Percentiles rank a stretch among this genome's conserved stretches.
Evolutionary conservation across 441 rosid species (phyloP).

Genomic region (Erysimum cheiri): DNA sequence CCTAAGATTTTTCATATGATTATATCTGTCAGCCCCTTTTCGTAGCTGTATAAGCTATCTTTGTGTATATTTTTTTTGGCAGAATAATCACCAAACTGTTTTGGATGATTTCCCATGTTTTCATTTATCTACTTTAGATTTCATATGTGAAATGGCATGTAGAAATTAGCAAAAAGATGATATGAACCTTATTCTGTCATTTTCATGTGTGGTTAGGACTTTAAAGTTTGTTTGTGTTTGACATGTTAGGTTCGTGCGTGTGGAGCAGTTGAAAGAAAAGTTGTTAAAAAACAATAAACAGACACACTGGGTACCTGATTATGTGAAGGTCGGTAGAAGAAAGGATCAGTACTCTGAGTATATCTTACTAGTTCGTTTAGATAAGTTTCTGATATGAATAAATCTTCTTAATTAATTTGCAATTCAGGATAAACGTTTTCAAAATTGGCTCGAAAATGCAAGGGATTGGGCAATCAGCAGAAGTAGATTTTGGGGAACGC

Average conservation of each 20-base stretch:
- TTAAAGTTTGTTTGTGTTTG: constrained; percentile 23
- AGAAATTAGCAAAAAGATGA: constrained; percentile 13
- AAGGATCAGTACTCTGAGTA: constrained; percentile 1
- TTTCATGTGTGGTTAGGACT: constrained; percentile 28
- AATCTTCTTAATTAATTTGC: constrained; percentile 30
- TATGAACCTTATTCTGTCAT: constrained; percentile 16
- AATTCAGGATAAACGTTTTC: constrained; percentile 92
- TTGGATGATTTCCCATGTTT: constrained; percentile 14
- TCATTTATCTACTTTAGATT: constrained; percentile 11
- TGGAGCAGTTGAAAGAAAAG: constrained; percentile 80
- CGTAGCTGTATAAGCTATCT: constrained; percentile 1
- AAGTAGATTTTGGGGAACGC: constrained; percentile 99
- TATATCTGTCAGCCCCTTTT: constrained; percentile 1
- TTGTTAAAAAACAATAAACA: constrained; percentile 85
- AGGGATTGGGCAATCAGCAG: constrained; percentile 99
- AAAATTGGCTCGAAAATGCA: constrained; percentile 99
- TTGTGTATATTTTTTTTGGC: constrained; percentile 11
- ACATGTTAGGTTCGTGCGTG: constrained; percentile 85
- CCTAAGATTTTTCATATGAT: background rate
- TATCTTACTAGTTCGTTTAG: constrained; percentile 21
- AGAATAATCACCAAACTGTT: constrained; percentile 1
- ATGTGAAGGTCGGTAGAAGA: constrained; percentile 78
- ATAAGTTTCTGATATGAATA: constrained; percentile 15
- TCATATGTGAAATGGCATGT: background rate
- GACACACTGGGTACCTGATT: constrained; percentile 98